phyloP scores from a whole-genome alignment of 129 eudicot genomes.

The Kitagawia praeruptora region DNA sequence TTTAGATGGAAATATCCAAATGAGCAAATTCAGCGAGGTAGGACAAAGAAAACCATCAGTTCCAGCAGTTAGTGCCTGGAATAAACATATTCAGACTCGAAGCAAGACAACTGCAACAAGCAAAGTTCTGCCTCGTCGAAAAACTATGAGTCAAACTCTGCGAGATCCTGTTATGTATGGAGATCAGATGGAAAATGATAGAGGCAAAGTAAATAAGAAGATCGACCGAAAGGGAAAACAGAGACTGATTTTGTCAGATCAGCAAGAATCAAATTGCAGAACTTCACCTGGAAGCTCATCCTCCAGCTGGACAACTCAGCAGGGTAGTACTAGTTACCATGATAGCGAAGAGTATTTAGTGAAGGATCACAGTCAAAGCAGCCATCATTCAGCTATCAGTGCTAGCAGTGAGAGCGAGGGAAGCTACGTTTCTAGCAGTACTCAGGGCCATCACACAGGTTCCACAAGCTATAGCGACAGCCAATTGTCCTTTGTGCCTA shows the following conservation, averaged over 20 bases:
- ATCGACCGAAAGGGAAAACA: conserved; percentile 4
- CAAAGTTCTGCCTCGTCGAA: not conserved
- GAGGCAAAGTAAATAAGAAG: conserved; percentile 11
- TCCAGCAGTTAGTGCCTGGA: not conserved
- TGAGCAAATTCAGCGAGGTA: conserved; percentile 7
- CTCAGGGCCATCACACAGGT: conserved; percentile 16
- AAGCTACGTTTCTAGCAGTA: conserved; percentile 14
- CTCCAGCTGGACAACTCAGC: conserved; percentile 31
- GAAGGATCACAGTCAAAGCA: conserved; percentile 9
- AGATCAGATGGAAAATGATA: conserved; percentile 7
- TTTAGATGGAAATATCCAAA: conserved; percentile 9
- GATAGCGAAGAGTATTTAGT: conserved; percentile 34
- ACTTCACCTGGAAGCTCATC: conserved; percentile 23
- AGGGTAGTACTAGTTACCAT: conserved; percentile 24
- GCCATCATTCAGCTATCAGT: not conserved
- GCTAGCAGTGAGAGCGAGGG: conserved; percentile 23
- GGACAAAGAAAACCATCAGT: conserved; percentile 15
- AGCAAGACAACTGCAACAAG: not conserved
- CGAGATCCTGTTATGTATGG: conserved; percentile 8
- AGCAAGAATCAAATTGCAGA: conserved; percentile 28
- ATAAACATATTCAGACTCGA: not conserved
- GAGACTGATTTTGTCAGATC: conserved; percentile 16
- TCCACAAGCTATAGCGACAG: conserved; percentile 22
- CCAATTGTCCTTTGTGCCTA: conserved; percentile 22
- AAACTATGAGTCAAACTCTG: conserved; percentile 9